A percentile compares a stretch with the other conserved stretches of the same genome.
These are phyloP conservation scores for Amanita jacksonii DNA, from an alignment of 768 basidiomycete species.

Conservation along the genomic window DNA sequence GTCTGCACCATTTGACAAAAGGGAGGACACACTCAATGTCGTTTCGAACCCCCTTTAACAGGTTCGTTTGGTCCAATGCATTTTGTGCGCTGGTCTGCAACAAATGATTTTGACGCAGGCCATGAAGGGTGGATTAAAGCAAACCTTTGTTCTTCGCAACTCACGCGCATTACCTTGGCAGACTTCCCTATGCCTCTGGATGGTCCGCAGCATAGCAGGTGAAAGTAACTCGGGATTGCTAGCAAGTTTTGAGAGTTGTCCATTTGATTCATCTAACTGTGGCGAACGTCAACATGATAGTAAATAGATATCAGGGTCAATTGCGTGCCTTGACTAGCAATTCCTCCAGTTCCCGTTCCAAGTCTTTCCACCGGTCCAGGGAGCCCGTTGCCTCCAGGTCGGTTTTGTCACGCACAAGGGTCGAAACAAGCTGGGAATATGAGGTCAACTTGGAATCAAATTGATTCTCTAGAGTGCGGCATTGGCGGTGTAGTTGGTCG, in stretches of 20 bases:
- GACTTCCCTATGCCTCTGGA: slow-evolving; percentile 86
- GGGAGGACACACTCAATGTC: slow-evolving; percentile 75
- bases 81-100: slow-evolving; percentile 66
- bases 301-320: not conserved
- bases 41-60: slow-evolving; percentile 85
- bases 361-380: slow-evolving; percentile 64
- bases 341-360: slow-evolving; percentile 83
- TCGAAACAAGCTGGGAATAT: slow-evolving; percentile 79
- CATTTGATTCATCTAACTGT: slow-evolving; percentile 83
- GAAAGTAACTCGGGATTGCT: slow-evolving; percentile 65
- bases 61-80: slow-evolving; percentile 78
- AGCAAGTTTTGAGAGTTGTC: slow-evolving; percentile 61
- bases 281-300: slow-evolving; percentile 11
- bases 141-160: slow-evolving; percentile 76
- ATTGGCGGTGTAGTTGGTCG: slow-evolving; percentile 85
- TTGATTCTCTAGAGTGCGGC: slow-evolving; percentile 86
- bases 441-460: slow-evolving; percentile 87
- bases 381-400: slow-evolving; percentile 69
- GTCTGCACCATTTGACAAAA: not conserved
- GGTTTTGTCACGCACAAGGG: slow-evolving; percentile 40
- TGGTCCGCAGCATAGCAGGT: slow-evolving; percentile 77
- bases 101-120: not conserved
- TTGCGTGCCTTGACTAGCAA: slow-evolving; percentile 66
- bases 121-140: slow-evolving; percentile 2
- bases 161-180: slow-evolving; percentile 84